Evolutionary conservation across 148 eudicot genomes (phyloP), one percentile per base, ranked within the genome.

Genomic region (Persicaria maculosa): DNA sequence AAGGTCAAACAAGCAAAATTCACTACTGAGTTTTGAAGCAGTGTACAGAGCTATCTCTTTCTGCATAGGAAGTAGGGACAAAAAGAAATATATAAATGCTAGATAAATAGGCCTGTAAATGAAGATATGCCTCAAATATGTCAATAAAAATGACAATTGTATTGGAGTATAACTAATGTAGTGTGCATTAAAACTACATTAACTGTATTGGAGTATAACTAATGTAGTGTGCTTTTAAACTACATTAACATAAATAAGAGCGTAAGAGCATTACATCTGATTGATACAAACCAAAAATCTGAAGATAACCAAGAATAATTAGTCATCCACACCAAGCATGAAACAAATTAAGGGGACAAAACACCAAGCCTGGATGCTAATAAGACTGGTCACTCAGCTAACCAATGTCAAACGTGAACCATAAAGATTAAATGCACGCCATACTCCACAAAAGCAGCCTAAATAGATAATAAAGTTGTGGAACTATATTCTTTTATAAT

Each of bases 31-130:
- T 86, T 83, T 95, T 73, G 99, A 89, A 79, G 99, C 97, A 72
- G 99, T 92, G 79, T 95, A 95, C 40, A 95, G 80, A 76, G 94
- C 96, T 74, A 95, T 79, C 84, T 95, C 99, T 88, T 95, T 95
- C 99, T 95, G 97, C 88, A 85, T 50, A 68, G 75, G 61, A 65
- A 31, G 58, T 54, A 61, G 58, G 74, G 36, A 45, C 36, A 44
- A 74, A 16, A 4, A 53, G 2, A 50, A 50, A 44, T 16, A 20
- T 36, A 70, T 4, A 20, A 45, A 15, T 9, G 12, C 16, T 52
- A 52, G 1, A 9, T 52, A 52, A 52, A 52, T 1, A 52, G 55
- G 16, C 31, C 31, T 25, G 31, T 25, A 25, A 25, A 25, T 25
- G 31, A 25, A 64, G 69, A 46, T 40, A 64, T 36, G 5, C 17